Percentiles rank a stretch among this genome's conserved stretches.
Conservation (phyloP, 1,139 yeast genomes). For the Yamadazyma spencermartinsiae region DNA sequence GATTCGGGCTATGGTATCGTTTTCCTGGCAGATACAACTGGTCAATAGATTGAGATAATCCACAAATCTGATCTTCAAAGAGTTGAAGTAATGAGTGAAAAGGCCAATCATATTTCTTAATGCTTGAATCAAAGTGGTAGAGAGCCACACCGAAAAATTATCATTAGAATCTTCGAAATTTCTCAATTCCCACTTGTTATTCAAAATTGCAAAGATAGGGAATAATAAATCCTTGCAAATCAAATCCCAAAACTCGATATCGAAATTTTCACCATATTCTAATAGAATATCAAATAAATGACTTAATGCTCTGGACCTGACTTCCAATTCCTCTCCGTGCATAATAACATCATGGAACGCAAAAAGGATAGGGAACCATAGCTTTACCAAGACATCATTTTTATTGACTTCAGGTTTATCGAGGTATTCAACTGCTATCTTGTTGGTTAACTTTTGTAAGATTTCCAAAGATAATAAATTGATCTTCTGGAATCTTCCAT, state of each 20-base stretch:
- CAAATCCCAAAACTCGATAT: conserved; percentile 75
- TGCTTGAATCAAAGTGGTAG: conserved; percentile 95
- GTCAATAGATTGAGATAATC: conserved; percentile 76
- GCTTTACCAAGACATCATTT: conserved; percentile 44
- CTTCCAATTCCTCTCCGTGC: conserved; percentile 94
- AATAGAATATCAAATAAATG: conserved; percentile 79
- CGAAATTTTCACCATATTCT: conserved; percentile 77
- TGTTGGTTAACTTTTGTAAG: conserved; percentile 62
- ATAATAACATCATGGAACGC: conserved; percentile 87
- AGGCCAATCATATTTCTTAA: conserved; percentile 83
- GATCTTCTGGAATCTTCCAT: conserved; percentile 75
- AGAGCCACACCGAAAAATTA: conserved; percentile 90
- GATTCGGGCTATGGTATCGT: conserved; percentile 92
- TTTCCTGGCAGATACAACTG: conserved; percentile 93
- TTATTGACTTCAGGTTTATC: conserved; percentile 18
- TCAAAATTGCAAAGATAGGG: conserved; percentile 85
- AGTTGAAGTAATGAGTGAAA: conserved; percentile 76
- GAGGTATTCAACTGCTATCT: conserved; percentile 49
- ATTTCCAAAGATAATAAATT: conserved; percentile 81
- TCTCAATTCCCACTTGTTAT: conserved; percentile 72
- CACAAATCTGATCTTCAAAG: conserved; percentile 68
- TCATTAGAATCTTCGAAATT: conserved; percentile 59
- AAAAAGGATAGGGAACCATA: conserved; percentile 81
- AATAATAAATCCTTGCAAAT: conserved; percentile 76
- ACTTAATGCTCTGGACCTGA: conserved; percentile 83